Base-by-base conservation (phyloP, 2,329 filamentous ascomycete species). In the Orbilia brochopaga region DNA sequence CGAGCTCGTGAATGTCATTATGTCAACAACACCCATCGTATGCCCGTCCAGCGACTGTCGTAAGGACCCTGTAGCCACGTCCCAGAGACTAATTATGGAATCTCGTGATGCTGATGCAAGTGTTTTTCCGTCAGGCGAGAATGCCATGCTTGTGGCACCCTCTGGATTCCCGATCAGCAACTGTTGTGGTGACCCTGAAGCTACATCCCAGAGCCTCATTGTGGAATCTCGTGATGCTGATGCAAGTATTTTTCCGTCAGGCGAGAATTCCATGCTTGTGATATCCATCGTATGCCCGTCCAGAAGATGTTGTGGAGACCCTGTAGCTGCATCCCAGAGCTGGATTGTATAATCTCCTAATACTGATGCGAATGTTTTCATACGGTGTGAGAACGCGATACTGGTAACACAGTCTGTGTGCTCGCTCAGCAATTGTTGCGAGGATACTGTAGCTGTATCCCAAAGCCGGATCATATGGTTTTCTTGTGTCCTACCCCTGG, bases 301-400 rank as follows among this genome's bases (percentile, higher is more conserved):
- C 8, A 3, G 27, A 4, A 32, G 3, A 3, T 32, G 27, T 8
- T 32, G n/a, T n/a, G n/a, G 4, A 32, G 35, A 8, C 10, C 58
- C 35, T 23, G 48, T 61, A 4, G 30, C 21, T 13, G 48, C 15
- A 19, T 56, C 60, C 51, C 35, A 64, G 4, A 64, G 21, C 15
- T 17, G 56, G 40, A 56, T 27, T 21, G 51, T 46, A 2, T 13
- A 11, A n/a, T 64, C 60, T 3, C 8, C 3, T 32, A 8, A 32
- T n/a, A 17, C 88, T 44, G 90, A 94, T 6, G 94, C 93, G 76
- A 99, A 91, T 65, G 92, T 85, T 8, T 86, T 84, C 35, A 91
- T 92, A 77, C 97, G 92, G 0, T 92, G 91, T 0, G 91, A 96
- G 80, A 97, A 97, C 40, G 37, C 50, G 1, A 61, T 15, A 2